Evolutionary conservation across 83 land plant genomes (phyloP).

Genomic region (Thuja plicata): DNA sequence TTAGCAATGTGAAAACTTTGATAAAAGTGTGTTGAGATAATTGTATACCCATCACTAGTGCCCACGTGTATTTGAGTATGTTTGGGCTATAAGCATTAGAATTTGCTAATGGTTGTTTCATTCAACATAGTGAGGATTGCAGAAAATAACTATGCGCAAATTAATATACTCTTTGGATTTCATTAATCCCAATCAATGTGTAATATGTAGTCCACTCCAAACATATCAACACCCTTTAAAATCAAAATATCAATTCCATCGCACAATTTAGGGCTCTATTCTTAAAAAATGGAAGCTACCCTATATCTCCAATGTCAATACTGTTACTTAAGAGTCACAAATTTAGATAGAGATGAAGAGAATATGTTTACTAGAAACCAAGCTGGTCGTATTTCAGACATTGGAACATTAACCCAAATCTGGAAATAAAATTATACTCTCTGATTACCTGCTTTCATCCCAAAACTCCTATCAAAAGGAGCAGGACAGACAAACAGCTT

Average conservation of each 20-base stretch:
- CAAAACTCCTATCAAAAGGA: not conserved
- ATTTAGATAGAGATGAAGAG: not conserved
- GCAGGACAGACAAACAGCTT: not conserved
- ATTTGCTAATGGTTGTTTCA: not conserved
- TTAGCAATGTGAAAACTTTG: not conserved
- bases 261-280: not conserved
- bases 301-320: not conserved
- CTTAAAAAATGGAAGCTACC: not conserved
- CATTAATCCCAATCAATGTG: not conserved
- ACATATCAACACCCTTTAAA: not conserved
- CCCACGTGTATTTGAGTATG: not conserved
- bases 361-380: not conserved
- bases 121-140: not conserved
- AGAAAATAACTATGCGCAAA: not conserved
- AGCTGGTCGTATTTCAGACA: not conserved
- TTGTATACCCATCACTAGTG: not conserved
- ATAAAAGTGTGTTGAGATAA: not conserved
- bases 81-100: not conserved
- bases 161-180: not conserved
- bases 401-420: not conserved
- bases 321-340: not conserved
- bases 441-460: not conserved
- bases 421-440: not conserved
- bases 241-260: not conserved
- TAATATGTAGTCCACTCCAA: not conserved